A percentile compares a stretch with the other conserved stretches of the same genome.
phyloP scores from a whole-genome alignment of 225 moss, liverwort and hornwort species.

The Physcomitrium patens region DNA sequence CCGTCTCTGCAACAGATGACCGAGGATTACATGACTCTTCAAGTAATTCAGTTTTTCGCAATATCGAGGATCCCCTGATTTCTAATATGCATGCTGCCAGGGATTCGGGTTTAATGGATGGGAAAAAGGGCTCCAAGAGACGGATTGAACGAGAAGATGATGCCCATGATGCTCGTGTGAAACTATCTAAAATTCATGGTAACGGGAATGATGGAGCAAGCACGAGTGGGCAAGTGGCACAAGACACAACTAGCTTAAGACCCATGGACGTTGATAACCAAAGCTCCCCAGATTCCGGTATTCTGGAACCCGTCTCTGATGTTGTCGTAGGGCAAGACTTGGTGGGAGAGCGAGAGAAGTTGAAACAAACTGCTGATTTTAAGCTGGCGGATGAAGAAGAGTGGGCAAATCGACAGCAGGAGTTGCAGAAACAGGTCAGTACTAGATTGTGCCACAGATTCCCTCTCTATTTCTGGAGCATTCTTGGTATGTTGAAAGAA shows the following conservation, averaged over 20 bases:
- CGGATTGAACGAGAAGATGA: constrained; percentile 30
- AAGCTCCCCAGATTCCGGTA: constrained; percentile 24
- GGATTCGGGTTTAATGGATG: constrained; percentile 31
- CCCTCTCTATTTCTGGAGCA: not conserved
- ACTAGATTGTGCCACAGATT: not conserved
- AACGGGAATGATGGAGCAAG: constrained; percentile 50
- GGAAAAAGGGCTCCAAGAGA: constrained; percentile 29
- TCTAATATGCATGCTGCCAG: constrained; percentile 26
- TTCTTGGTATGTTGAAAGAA: too few relatives aligned
- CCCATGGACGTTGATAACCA: constrained; percentile 23
- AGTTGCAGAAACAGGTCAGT: constrained; percentile 85
- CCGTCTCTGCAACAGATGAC: constrained; percentile 20
- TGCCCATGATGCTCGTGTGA: constrained; percentile 16
- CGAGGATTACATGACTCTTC: constrained; percentile 24
- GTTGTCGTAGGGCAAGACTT: constrained; percentile 37
- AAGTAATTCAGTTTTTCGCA: constrained; percentile 20
- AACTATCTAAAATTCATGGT: constrained; percentile 32
- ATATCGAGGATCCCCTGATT: constrained; percentile 21
- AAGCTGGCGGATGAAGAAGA: constrained; percentile 78
- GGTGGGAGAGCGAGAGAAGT: constrained; percentile 58
- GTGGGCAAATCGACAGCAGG: constrained; percentile 83
- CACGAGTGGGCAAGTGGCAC: constrained; percentile 44
- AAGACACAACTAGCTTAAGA: constrained; percentile 26
- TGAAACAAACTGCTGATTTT: constrained; percentile 78
- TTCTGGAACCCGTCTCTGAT: constrained; percentile 32